Conservation (phyloP, 805 yeast genomes). For the Ogataea chonburiensis region DNA sequence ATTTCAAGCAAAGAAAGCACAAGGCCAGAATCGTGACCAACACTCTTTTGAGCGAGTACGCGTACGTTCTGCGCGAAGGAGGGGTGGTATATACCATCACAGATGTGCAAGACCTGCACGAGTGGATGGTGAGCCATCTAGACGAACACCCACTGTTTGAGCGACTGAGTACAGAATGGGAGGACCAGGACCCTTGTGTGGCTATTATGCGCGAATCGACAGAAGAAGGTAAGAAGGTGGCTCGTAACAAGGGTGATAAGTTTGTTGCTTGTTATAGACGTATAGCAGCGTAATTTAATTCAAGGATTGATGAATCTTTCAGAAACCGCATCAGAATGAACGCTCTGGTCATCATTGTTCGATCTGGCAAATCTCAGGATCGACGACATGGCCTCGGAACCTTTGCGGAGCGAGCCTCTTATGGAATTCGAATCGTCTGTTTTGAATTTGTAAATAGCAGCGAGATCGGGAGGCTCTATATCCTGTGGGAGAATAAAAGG, state of each 20-base stretch:
- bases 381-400: constrained; percentile 42
- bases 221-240: constrained; percentile 97
- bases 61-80: constrained; percentile 80
- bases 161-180: constrained; percentile 78
- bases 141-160: constrained; percentile 90
- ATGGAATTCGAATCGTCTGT: constrained; percentile 36
- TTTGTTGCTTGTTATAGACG: constrained; percentile 85
- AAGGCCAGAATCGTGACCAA: constrained; percentile 94
- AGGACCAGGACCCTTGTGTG: constrained; percentile 76
- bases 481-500: constrained; percentile 30
- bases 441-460: constrained; percentile 35
- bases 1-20: constrained; percentile 94
- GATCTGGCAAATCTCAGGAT: constrained; percentile 29
- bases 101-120: constrained; percentile 88
- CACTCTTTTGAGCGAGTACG: constrained; percentile 87
- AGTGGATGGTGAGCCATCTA: constrained; percentile 94
- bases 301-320: constrained; percentile 25
- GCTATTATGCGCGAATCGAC: constrained; percentile 87
- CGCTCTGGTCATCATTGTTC: constrained; percentile 19
- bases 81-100: constrained; percentile 94
- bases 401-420: constrained; percentile 41
- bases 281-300: constrained; percentile 53
- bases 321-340: constrained; percentile 30
- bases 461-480: constrained; percentile 38
- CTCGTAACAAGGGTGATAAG: constrained; percentile 83